Percentiles rank a stretch among this genome's conserved stretches.
Evolutionary conservation across 495 filamentous ascomycete species (phyloP).

Genomic region (Lasiosphaeria ovina): DNA sequence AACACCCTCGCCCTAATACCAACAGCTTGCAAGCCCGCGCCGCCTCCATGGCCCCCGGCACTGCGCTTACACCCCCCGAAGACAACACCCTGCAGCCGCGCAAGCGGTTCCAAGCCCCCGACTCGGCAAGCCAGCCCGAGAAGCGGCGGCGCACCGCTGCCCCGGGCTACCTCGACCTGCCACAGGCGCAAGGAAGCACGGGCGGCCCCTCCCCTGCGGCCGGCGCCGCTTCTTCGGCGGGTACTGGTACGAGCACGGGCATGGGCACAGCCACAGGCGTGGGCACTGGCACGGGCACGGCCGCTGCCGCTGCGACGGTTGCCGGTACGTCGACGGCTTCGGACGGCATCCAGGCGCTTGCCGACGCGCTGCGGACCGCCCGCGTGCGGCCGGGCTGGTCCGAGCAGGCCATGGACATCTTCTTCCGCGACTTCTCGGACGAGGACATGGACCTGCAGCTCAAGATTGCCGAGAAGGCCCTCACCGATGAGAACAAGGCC

Average conservation of each 20-base stretch:
- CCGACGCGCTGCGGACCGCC: constrained; percentile 22
- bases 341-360: constrained; percentile 12
- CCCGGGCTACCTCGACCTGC: constrained; percentile 22
- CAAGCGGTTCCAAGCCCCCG: constrained; percentile 1
- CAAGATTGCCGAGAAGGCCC: constrained; percentile 51
- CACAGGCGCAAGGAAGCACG: constrained; percentile 12
- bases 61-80: constrained; percentile 49
- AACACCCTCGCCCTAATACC: constrained; percentile 10
- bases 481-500: constrained; percentile 52
- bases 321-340: constrained; percentile 7
- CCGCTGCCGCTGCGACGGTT: constrained; percentile 5
- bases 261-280: no score
- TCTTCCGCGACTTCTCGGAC: constrained; percentile 47
- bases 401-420: constrained; percentile 50
- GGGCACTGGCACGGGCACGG: neutral
- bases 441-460: constrained; percentile 51
- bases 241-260: no score
- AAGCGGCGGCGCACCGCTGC: constrained; percentile 44
- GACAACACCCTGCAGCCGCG: constrained; percentile 27
- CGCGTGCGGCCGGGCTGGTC: constrained; percentile 34
- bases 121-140: constrained; percentile 25
- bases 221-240: no score
- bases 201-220: constrained; percentile 6
- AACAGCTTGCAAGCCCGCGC: constrained; percentile 6
- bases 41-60: constrained; percentile 23